Evolutionary conservation across 139 green algal species (phyloP), one percentile per base, ranked within the genome.

Genomic region (Monoraphidium neglectum): DNA sequence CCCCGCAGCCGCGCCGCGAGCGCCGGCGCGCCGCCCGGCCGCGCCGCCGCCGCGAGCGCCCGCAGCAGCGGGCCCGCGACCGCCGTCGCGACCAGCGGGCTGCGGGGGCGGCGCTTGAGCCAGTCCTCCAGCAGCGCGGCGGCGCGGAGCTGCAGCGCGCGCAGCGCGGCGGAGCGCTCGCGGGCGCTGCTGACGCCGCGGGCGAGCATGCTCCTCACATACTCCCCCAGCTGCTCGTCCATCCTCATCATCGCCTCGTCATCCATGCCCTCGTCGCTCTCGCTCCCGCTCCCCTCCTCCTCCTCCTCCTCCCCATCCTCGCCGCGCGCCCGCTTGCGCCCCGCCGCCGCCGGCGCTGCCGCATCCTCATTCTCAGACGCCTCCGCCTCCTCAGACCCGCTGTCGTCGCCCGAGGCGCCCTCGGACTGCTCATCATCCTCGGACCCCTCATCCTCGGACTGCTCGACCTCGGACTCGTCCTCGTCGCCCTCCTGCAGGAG

Each of bases 231-330:
- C 70, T 89, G 85, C n/a, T 74, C 80, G 74, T 96, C 92, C 86
- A 96, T 88, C 0, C 77, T 54, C 72, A 93, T 91, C 92, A 96
- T 96, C 3, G 79, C 81, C 32, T 91, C 89, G 47, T 94, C 89
- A 67, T 88, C 83, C 62, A 87, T 69, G 23, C 49, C 81, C 30
- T 74, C 77, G 2, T 74, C 77, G 32, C 28, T 67, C 62, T 35
- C n/a, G n/a, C n/a, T n/a, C n/a, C n/a, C n/a, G n/a, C n/a, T 83
- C 80, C 36, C 37, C 1, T 66, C 77, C 18, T 76, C 68, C 16
- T 78, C 79, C 16, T 70, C 74, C 15, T 80, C 67, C 4, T 26
- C 66, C 12, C 67, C 38, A 24, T 54, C 47, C 8, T 12, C 43
- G 43, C 12, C 43, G 43, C 61, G 61, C 61, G 21, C 16, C 5